These are phyloP conservation scores for Barnettozyma salicaria DNA, from an alignment of 805 yeast genomes.

Conservation along the genomic window DNA sequence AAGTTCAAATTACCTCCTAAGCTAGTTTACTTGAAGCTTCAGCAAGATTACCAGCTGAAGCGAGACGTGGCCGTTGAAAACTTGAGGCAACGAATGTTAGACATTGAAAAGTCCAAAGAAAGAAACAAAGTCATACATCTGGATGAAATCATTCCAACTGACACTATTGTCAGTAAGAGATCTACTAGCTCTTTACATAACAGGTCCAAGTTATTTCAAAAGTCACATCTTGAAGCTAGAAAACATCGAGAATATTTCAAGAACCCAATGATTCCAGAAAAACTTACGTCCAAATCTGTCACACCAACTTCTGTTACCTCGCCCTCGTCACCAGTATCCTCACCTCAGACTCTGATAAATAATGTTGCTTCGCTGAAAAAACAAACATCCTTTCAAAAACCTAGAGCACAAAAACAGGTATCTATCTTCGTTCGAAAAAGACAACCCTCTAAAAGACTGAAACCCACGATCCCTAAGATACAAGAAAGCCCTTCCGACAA, in stretches of 20 bases:
- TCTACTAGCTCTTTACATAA: conserved; percentile 1
- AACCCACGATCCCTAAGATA: neutral
- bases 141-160: conserved; percentile 21
- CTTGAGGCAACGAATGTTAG: conserved; percentile 27
- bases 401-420: neutral
- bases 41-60: conserved; percentile 29
- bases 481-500: too few species aligned
- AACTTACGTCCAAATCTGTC: neutral
- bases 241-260: conserved; percentile 16
- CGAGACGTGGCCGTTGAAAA: conserved; percentile 31
- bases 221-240: conserved; percentile 20
- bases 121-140: conserved; percentile 26
- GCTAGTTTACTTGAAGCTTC: conserved; percentile 29
- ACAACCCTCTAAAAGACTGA: neutral
- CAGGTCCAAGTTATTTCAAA: conserved; percentile 24
- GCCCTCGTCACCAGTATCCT: neutral
- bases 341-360: too few species aligned
- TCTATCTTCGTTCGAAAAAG: conserved; percentile 7
- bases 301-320: neutral
- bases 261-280: conserved; percentile 14
- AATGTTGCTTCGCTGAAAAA: too few species aligned
- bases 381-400: neutral
- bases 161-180: neutral
- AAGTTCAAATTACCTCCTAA: conserved; percentile 32
- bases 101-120: conserved; percentile 28